Percentiles rank a stretch among this genome's conserved stretches.
phyloP scores from a whole-genome alignment of 2,329 filamentous ascomycete species.

The Ophiostoma ulmi region DNA sequence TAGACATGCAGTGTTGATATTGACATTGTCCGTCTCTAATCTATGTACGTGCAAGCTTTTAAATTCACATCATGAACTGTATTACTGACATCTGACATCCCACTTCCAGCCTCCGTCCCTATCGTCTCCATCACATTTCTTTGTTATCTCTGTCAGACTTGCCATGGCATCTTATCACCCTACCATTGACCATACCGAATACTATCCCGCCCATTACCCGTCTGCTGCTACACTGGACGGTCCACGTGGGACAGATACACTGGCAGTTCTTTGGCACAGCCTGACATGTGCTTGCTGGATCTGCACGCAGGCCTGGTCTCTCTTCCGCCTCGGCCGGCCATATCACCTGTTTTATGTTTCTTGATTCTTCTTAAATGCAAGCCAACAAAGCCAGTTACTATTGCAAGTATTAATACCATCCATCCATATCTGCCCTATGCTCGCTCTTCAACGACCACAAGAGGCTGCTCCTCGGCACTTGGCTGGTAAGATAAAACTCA shows the following conservation, averaged over 20 bases:
- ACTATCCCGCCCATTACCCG: too few species aligned
- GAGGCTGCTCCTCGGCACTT: not conserved
- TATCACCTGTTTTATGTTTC: too few species aligned
- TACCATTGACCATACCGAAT: too few species aligned
- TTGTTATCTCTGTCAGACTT: not conserved
- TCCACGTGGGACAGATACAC: not conserved
- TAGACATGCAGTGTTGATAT: too few species aligned
- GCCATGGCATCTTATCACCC: too few species aligned
- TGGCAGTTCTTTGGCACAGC: not conserved
- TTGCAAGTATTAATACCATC: too few species aligned
- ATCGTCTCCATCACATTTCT: not conserved
- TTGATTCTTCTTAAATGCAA: too few species aligned
- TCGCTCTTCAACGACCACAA: not conserved
- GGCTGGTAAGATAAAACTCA: not conserved
- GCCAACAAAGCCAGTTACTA: too few species aligned
- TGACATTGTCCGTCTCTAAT: too few species aligned
- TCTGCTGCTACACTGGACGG: not conserved
- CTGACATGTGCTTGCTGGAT: conserved; percentile 6
- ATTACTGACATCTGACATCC: not conserved
- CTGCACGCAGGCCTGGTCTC: not conserved
- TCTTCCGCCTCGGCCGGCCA: not conserved
- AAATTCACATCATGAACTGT: not conserved
- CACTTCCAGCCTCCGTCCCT: not conserved
- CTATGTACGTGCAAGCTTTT: too few species aligned
- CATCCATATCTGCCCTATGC: not conserved